Percentiles rank a stretch among this genome's conserved stretches.
Conservation (phyloP, 2,329 filamentous ascomycete species). For the Cordyceps pruinosa region DNA sequence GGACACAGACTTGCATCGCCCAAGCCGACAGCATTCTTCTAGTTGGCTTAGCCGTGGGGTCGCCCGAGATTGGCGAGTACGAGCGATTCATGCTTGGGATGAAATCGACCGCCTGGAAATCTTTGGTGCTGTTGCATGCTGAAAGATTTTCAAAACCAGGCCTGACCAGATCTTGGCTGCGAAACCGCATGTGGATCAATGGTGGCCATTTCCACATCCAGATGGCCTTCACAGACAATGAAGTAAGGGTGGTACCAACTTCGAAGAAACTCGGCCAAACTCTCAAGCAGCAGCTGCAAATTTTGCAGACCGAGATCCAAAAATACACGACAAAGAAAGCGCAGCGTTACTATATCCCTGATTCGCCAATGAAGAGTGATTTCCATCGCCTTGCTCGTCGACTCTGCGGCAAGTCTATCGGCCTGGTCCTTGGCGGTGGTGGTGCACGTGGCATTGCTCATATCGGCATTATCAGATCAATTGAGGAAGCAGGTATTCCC, state of each 20-base stretch:
- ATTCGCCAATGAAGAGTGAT: slow-evolving; percentile 91
- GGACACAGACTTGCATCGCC: slow-evolving; percentile 96
- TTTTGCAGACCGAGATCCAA: slow-evolving; percentile 92
- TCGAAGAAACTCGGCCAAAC: slow-evolving; percentile 75
- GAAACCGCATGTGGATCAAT: slow-evolving; percentile 95
- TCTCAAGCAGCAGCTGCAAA: slow-evolving; percentile 87
- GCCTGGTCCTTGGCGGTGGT: slow-evolving; percentile 87
- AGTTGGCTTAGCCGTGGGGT: slow-evolving; percentile 84
- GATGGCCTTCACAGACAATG: slow-evolving; percentile 76
- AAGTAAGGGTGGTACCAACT: slow-evolving; percentile 68
- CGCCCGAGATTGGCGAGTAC: slow-evolving; percentile 88
- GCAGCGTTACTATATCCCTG: slow-evolving; percentile 85
- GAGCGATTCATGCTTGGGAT: slow-evolving; percentile 93
- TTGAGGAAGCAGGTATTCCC: slow-evolving; percentile 93
- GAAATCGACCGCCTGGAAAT: slow-evolving; percentile 93
- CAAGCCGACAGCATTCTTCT: slow-evolving; percentile 95
- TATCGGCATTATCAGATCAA: slow-evolving; percentile 85
- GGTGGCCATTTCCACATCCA: slow-evolving; percentile 96
- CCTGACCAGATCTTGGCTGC: slow-evolving; percentile 80
- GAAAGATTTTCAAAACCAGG: slow-evolving; percentile 84
- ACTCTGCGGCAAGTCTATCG: slow-evolving; percentile 89
- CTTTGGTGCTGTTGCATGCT: slow-evolving; percentile 79
- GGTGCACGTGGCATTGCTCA: slow-evolving; percentile 89
- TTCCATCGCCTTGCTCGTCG: slow-evolving; percentile 88
- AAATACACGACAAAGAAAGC: slow-evolving; percentile 94